phyloP scores from a whole-genome alignment of 2,329 filamentous ascomycete species.

The Blastomyces silverae region DNA sequence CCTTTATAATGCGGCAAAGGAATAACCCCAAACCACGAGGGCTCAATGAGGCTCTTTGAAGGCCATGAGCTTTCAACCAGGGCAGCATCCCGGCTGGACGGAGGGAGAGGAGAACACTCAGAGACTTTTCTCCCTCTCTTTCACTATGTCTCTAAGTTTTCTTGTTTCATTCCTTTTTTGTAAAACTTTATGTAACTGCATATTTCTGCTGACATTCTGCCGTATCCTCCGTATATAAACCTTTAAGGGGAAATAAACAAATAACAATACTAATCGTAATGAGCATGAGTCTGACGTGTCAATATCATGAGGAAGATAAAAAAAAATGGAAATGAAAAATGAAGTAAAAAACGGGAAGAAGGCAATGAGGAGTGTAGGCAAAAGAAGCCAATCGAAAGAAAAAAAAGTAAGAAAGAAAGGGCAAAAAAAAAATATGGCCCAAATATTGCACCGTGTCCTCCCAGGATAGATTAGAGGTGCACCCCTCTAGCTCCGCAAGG shows the following conservation, averaged over 20 bases:
- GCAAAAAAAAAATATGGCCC: neutral
- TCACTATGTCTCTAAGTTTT: neutral
- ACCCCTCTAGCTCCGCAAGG: neutral
- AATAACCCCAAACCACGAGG: neutral
- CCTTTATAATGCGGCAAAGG: neutral
- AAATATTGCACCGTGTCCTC: constrained; percentile 2
- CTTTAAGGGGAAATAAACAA: constrained; percentile 2
- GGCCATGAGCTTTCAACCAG: too few relatives aligned
- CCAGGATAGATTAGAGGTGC: neutral
- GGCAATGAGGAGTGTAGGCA: neutral
- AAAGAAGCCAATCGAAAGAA: neutral
- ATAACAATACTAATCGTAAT: constrained; percentile 4
- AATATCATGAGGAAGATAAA: neutral
- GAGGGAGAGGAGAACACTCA: too few relatives aligned
- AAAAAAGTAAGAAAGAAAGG: neutral
- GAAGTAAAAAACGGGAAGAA: neutral
- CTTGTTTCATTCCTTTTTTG: neutral
- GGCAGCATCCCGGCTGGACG: too few relatives aligned
- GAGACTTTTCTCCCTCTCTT: neutral
- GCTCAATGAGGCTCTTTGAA: too few relatives aligned
- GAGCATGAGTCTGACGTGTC: constrained; percentile 11
- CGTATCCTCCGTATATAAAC: neutral
- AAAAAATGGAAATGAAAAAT: neutral
- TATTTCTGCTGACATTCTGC: constrained; percentile 9
- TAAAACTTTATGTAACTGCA: constrained; percentile 1